Conservation (phyloP, 257 asterid species). For the Vinca minor region DNA sequence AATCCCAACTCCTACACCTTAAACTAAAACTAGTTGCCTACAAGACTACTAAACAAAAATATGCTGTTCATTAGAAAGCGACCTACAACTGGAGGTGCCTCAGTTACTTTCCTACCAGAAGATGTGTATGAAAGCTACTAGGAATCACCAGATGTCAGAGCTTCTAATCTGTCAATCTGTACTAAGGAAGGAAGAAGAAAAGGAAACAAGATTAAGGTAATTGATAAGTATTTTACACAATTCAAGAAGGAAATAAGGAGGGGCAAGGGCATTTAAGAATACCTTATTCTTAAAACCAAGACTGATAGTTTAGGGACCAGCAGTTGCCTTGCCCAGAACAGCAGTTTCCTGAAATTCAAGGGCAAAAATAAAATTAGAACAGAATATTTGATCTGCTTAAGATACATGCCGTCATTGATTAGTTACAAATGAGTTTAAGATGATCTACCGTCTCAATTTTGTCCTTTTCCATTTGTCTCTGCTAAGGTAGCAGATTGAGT, state of each 20-base stretch:
- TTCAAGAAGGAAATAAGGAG: background rate
- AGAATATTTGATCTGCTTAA: background rate
- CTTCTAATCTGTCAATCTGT: conserved; percentile 23
- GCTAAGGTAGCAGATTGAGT: conserved; percentile 20
- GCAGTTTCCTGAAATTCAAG: conserved; percentile 20
- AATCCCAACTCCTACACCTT: background rate
- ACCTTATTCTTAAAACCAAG: conserved; percentile 15
- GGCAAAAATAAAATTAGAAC: conserved; percentile 3
- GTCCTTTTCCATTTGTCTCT: conserved; percentile 19
- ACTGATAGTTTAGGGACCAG: conserved; percentile 18
- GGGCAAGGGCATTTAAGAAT: too few relatives aligned
- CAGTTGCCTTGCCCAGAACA: conserved; percentile 20
- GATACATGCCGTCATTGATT: background rate
- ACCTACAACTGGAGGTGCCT: conserved; percentile 1
- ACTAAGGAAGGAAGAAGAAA: conserved; percentile 3
- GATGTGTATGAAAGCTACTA: conserved; percentile 5
- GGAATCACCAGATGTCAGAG: conserved; percentile 12
- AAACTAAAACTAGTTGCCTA: background rate
- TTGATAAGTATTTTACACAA: too few relatives aligned
- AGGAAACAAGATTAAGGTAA: background rate
- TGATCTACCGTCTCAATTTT: conserved; percentile 13
- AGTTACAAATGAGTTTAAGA: background rate
- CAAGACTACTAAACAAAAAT: background rate
- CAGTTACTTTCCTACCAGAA: conserved; percentile 5
- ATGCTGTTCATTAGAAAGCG: background rate